A percentile compares a stretch with the other conserved stretches of the same genome.
Conservation (phyloP, 2,329 filamentous ascomycete species). For the Stagonosporopsis cucurbitacearum region DNA sequence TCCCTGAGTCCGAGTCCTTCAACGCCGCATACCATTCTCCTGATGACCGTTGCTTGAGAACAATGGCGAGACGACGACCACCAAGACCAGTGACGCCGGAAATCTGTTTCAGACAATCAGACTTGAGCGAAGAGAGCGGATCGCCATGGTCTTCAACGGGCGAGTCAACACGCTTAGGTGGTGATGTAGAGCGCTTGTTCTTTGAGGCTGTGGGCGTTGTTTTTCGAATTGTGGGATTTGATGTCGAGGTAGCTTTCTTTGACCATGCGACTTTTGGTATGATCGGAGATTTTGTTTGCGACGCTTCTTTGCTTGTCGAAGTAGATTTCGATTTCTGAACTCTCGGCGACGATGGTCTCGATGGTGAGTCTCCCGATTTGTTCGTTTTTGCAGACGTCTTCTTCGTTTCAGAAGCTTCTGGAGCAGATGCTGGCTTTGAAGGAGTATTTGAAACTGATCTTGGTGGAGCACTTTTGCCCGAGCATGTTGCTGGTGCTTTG, state of each 20-base stretch:
- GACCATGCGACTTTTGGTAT: conserved; percentile 2
- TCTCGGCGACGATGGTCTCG: background rate
- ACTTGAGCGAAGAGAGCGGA: conserved; percentile 5
- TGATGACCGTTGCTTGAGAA: conserved; percentile 29
- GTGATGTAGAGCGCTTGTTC: conserved; percentile 10
- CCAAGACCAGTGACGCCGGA: conserved; percentile 32
- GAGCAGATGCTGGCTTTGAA: background rate
- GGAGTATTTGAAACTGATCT: background rate
- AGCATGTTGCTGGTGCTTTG: background rate
- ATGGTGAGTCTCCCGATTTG: background rate
- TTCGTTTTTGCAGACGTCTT: conserved; percentile 8
- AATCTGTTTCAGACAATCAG: conserved; percentile 15
- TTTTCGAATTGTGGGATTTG: conserved; percentile 6
- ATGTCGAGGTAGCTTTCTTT: background rate
- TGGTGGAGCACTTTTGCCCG: background rate
- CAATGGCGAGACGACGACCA: conserved; percentile 30
- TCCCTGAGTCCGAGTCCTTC: conserved; percentile 34
- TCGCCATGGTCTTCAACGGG: conserved; percentile 7
- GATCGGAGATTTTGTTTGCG: conserved; percentile 2
- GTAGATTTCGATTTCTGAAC: background rate
- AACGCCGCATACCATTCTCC: conserved; percentile 37
- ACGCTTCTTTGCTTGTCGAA: background rate
- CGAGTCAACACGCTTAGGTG: conserved; percentile 11
- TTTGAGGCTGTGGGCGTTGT: background rate
- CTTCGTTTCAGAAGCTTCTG: conserved; percentile 4